These are phyloP conservation scores for Kwoniella heveanensis DNA, from an alignment of 768 basidiomycete genomes.

Conservation along the genomic window DNA sequence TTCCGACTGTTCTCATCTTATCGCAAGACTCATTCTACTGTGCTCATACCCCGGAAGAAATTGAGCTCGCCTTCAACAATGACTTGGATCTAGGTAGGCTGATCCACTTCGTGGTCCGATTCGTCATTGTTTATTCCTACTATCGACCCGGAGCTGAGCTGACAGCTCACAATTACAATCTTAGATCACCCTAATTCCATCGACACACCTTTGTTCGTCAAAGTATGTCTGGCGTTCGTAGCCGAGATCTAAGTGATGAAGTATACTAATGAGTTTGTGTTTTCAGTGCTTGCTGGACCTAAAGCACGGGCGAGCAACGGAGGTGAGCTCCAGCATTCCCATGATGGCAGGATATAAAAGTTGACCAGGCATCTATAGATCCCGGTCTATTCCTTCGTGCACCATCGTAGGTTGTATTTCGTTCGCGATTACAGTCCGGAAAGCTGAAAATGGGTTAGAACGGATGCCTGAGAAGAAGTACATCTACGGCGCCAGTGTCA, in stretches of 20 bases:
- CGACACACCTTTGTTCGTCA: conserved; percentile 82
- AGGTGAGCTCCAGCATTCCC: conserved; percentile 44
- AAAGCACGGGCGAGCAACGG: conserved; percentile 71
- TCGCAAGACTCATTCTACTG: conserved; percentile 92
- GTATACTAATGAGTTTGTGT: neutral
- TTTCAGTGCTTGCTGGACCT: conserved; percentile 78
- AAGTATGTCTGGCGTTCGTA: conserved; percentile 60
- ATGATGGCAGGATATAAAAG: too few relatives aligned
- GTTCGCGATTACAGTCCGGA: conserved; percentile 6
- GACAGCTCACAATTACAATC: neutral
- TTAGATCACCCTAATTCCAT: conserved; percentile 86
- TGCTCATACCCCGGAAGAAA: conserved; percentile 72
- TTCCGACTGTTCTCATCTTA: conserved; percentile 73
- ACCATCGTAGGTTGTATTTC: conserved; percentile 80
- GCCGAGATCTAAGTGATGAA: neutral
- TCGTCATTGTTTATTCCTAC: neutral
- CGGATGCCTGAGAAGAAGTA: conserved; percentile 65
- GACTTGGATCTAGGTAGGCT: conserved; percentile 52
- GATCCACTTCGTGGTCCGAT: neutral
- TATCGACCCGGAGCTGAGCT: neutral
- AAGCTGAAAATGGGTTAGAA: conserved; percentile 33
- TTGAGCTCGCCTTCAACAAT: conserved; percentile 78
- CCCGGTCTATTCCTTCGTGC: conserved; percentile 88
- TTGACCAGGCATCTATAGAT: conserved; percentile 64
- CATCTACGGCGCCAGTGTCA: conserved; percentile 88